These are phyloP conservation scores for Colletotrichum siamense DNA, from an alignment of 2,329 filamentous ascomycete species.

Conservation along the genomic window DNA sequence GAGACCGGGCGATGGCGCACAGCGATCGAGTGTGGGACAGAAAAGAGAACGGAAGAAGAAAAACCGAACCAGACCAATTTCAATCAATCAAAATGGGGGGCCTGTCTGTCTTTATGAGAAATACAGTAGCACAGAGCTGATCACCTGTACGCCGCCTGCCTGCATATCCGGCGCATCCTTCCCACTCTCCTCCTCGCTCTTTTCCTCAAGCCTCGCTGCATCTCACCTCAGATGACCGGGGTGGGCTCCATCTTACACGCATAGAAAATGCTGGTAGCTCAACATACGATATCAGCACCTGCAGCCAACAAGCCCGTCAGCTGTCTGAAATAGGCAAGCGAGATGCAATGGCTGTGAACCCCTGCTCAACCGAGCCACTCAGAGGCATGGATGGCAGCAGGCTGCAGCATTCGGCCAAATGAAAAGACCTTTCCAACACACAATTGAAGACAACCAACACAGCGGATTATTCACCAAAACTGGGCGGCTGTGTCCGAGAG, in stretches of 20 bases:
- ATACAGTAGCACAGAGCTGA: not conserved
- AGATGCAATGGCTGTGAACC: not conserved
- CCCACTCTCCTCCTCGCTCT: not conserved
- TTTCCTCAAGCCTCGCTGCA: not conserved
- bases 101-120: not conserved
- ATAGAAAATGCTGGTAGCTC: not conserved
- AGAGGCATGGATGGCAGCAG: not conserved
- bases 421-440: not conserved
- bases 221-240: not conserved
- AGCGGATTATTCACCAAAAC: not conserved
- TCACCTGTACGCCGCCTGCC: not conserved
- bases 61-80: not conserved
- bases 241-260: slow-evolving; percentile 4
- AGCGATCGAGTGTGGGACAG: not conserved
- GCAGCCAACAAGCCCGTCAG: not conserved
- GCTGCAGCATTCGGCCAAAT: not conserved
- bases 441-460: not conserved
- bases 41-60: not conserved
- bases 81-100: not conserved
- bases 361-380: not conserved
- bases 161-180: not conserved
- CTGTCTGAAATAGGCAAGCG: not conserved
- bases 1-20: not conserved
- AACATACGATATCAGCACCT: not conserved
- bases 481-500: not conserved